Percentiles rank a stretch among this genome's conserved stretches.
These are phyloP conservation scores for Pneumocystis jirovecii DNA, from an alignment of 1,139 yeast species.

Conservation along the genomic window DNA sequence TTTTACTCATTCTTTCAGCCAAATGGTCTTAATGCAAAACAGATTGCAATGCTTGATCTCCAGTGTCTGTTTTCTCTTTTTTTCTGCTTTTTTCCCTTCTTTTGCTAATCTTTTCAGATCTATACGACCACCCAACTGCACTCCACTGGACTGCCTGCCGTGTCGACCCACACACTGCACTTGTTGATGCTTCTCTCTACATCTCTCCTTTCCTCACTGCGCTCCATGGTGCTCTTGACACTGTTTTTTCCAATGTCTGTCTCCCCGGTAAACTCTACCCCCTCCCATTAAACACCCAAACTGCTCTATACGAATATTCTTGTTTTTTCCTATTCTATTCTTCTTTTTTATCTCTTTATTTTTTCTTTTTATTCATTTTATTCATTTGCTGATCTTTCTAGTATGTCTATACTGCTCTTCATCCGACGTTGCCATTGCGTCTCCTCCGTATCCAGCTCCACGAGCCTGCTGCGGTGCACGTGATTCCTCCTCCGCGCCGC, in stretches of 20 bases:
- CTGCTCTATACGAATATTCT: no score
- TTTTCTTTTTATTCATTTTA: neutral
- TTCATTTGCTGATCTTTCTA: neutral
- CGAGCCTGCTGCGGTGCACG: neutral
- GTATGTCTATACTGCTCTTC: neutral
- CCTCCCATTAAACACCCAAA: no score
- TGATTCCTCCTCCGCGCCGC: neutral
- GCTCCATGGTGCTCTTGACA: neutral
- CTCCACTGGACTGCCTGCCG: neutral
- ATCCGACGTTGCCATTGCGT: neutral
- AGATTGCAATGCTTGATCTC: neutral
- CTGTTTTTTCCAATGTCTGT: neutral
- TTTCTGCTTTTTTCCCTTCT: neutral
- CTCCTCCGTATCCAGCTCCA: neutral
- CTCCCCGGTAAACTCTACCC: neutral
- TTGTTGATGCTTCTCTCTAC: neutral
- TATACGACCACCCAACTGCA: neutral
- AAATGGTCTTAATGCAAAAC: neutral
- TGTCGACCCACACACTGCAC: neutral
- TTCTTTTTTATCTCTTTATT: no score
- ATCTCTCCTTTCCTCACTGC: neutral
- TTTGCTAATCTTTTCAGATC: neutral
- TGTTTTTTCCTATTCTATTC: no score
- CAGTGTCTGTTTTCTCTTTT: neutral
- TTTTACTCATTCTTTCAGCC: neutral